phyloP scores from a whole-genome alignment of 2,329 filamentous ascomycete genomes.

The Cladosporium cucumerinum region DNA sequence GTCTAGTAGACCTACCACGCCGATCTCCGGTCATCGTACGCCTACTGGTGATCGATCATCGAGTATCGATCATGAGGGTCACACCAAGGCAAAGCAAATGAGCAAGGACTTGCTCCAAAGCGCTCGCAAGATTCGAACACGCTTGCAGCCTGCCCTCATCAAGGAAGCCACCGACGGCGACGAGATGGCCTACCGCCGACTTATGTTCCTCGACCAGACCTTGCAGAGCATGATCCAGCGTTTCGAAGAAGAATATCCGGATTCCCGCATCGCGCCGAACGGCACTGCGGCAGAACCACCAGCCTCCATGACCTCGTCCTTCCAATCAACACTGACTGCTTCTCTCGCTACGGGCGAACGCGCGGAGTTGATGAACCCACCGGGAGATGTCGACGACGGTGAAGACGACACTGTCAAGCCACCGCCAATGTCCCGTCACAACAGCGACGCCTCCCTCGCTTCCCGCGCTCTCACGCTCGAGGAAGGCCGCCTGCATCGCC shows the following conservation, averaged over 20 bases:
- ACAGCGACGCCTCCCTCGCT: conserved; percentile 66
- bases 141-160: conserved; percentile 78
- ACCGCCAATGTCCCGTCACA: conserved; percentile 50
- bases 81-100: conserved; percentile 79
- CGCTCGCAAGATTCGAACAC: conserved; percentile 80
- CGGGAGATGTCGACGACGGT: conserved; percentile 29
- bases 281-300: conserved; percentile 4
- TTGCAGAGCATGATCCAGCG: conserved; percentile 87
- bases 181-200: conserved; percentile 72
- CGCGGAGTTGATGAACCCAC: conserved; percentile 12
- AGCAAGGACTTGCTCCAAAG: conserved; percentile 84
- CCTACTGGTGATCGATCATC: conserved; percentile 30
- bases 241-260: conserved; percentile 94
- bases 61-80: conserved; percentile 31
- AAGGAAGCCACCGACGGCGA: conserved; percentile 69
- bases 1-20: conserved; percentile 36
- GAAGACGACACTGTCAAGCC: conserved; percentile 33
- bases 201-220: conserved; percentile 84
- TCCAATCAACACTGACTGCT: conserved; percentile 18
- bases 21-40: conserved; percentile 46
- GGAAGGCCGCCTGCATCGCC: conserved; percentile 67
- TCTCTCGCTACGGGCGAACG: conserved; percentile 6
- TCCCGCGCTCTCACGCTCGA: conserved; percentile 63
- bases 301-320: conserved; percentile 17
- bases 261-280: conserved; percentile 59